Evolutionary conservation across 1,139 yeast genomes (phyloP).

Genomic region (Taphrina wiesneri): DNA sequence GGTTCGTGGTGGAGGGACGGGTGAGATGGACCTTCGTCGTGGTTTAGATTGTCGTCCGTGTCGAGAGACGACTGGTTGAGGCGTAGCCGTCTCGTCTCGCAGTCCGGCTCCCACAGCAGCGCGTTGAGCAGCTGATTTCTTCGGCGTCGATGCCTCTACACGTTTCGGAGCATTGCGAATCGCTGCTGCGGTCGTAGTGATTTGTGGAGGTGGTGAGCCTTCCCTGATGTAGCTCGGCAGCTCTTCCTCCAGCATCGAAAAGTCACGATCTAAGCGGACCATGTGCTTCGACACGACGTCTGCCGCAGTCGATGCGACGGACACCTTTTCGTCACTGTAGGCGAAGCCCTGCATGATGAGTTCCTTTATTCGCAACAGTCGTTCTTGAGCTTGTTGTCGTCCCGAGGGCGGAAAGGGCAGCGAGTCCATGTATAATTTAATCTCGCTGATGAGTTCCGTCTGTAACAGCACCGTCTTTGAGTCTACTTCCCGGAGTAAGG

Average conservation of each 20-base stretch:
- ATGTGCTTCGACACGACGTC: constrained; percentile 73
- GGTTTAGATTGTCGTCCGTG: constrained; percentile 33
- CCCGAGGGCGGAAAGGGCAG: constrained; percentile 14
- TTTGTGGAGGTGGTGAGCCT: constrained; percentile 29
- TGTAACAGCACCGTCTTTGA: constrained; percentile 73
- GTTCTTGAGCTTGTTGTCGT: constrained; percentile 5
- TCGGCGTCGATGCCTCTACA: constrained; percentile 30
- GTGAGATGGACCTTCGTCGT: constrained; percentile 19
- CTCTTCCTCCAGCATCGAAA: constrained; percentile 69
- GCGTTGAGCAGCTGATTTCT: constrained; percentile 6
- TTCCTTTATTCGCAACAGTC: constrained; percentile 43
- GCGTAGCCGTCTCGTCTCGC: constrained; percentile 24
- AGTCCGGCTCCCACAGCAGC: constrained; percentile 6
- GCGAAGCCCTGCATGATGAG: constrained; percentile 70
- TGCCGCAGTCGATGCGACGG: constrained; percentile 87
- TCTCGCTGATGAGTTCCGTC: constrained; percentile 16
- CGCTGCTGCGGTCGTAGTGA: constrained; percentile 28
- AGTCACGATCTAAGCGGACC: constrained; percentile 75
- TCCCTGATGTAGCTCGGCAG: constrained; percentile 42
- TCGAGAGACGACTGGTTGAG: constrained; percentile 27
- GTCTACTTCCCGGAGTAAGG: constrained; percentile 86
- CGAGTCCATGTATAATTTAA: constrained; percentile 24
- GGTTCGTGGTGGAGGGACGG: constrained; percentile 3
- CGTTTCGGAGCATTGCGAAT: constrained; percentile 32
- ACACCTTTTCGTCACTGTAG: constrained; percentile 94